Evolutionary conservation across 768 basidiomycete genomes (phyloP), one percentile per base, ranked within the genome.

Genomic region (Galerina marginata): DNA sequence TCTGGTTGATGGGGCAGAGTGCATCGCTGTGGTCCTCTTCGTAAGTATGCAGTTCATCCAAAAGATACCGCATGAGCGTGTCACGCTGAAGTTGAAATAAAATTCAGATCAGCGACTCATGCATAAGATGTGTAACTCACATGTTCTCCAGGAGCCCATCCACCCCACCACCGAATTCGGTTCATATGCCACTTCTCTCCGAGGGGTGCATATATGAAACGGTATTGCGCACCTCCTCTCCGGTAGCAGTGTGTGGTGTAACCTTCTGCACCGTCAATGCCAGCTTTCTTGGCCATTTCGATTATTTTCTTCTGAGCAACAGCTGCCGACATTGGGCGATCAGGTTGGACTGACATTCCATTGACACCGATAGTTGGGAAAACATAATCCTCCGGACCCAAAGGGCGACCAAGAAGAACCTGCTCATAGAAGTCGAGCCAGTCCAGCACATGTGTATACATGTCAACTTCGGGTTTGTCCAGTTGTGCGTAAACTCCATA

Each of bases 141-240:
- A 50, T 69, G 64, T 49, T 75, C 71, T 14, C 58, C 52, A 15
- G 60, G 33, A 16, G 74, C 73, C 77, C 76, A 77, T 2, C 75
- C 74, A 1, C 74, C 76, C 75, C 76, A 78, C 77, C 76, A 76
- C n/a, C 65, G 56, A 9, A 77, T 69, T 6, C 44, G 53, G 2
- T 50, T 47, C 23, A 78, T 49, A 0, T 67, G 53, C 76, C 77
- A 79, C 6, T 69, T 61, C 52, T 66, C 7, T 5, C 58, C 60
- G 25, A 73, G 36, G 1, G 73, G 76, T 1, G 76, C 75, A 64
- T 65, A 75, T 69, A 76, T 76, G 54, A 77, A 74, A 0, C 67
- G 59, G 49, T 76, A 76, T 56, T 77, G 75, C 1, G 73, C 70
- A 0, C 76, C 76, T 4, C 76, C 74, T 15, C 72, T 62, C 9